phyloP scores from a whole-genome alignment of 108 stramenopile genomes.

The Stephanodiscus triporus region DNA sequence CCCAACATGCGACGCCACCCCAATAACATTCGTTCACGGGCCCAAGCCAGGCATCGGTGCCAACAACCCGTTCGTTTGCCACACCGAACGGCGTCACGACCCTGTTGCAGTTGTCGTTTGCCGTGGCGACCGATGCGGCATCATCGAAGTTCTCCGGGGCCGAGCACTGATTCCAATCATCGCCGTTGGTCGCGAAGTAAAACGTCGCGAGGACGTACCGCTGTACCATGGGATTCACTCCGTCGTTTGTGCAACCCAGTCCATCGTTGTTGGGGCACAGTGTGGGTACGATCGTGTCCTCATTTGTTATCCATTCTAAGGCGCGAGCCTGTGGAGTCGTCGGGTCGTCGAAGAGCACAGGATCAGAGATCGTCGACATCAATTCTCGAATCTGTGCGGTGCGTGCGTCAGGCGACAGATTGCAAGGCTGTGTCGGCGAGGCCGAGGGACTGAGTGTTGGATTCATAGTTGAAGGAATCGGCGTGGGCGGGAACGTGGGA shows the following conservation, averaged over 20 bases:
- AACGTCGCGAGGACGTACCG: conserved; percentile 37
- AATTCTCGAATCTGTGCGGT: conserved; percentile 24
- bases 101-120: conserved; percentile 19
- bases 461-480: conserved; percentile 13
- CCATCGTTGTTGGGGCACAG: conserved; percentile 23
- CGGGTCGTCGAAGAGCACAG: conserved; percentile 27
- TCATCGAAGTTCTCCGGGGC: conserved; percentile 52
- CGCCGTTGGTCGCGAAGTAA: conserved; percentile 33
- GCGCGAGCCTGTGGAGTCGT: conserved; percentile 60
- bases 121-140: conserved; percentile 14
- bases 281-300: conserved; percentile 52
- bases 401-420: conserved; percentile 35
- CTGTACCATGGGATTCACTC: conserved; percentile 15
- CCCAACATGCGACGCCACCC: conserved; percentile 64
- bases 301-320: conserved; percentile 67
- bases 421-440: conserved; percentile 32
- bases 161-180: conserved; percentile 61
- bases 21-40: conserved; percentile 65
- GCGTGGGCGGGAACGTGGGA: conserved; percentile 15
- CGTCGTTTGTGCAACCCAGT: conserved; percentile 1
- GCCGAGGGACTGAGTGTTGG: conserved; percentile 15
- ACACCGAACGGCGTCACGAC: conserved; percentile 34
- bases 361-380: conserved; percentile 16
- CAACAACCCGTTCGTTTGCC: conserved; percentile 25
- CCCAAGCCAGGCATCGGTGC: conserved; percentile 66